These are phyloP conservation scores for Aspergillus conjunctus DNA, from an alignment of 495 filamentous ascomycete genomes.

Conservation along the genomic window DNA sequence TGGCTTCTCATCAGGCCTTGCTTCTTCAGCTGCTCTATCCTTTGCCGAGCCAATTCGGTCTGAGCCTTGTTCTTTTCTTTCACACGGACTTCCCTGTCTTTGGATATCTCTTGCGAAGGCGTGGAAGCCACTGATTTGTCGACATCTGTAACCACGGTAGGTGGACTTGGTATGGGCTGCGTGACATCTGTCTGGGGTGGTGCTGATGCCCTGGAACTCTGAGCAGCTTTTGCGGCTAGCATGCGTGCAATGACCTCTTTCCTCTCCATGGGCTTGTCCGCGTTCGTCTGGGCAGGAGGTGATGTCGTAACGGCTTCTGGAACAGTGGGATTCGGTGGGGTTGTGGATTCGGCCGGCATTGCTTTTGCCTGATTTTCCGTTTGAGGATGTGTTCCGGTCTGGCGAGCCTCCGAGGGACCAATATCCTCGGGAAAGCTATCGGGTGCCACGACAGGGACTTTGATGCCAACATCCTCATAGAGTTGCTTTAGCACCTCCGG, in stretches of 20 bases:
- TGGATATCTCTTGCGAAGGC: constrained; percentile 20
- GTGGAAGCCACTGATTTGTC: constrained; percentile 13
- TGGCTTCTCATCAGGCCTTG: constrained; percentile 41
- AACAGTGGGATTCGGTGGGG: background rate
- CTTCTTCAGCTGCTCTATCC: constrained; percentile 54
- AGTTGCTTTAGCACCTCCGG: constrained; percentile 60
- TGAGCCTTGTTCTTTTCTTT: constrained; percentile 59
- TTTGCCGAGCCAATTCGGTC: constrained; percentile 54
- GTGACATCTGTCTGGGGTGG: constrained; percentile 23
- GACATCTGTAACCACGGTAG: constrained; percentile 10
- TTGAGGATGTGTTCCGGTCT: background rate
- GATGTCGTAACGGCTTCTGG: constrained; percentile 15
- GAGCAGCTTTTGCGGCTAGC: constrained; percentile 60
- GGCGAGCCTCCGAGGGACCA: background rate
- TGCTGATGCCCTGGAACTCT: constrained; percentile 26
- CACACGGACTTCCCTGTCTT: constrained; percentile 34
- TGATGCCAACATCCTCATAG: constrained; percentile 66
- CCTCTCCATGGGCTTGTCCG: constrained; percentile 61
- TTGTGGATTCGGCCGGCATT: background rate
- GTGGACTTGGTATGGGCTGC: constrained; percentile 26
- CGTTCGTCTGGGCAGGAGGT: constrained; percentile 23
- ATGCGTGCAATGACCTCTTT: constrained; percentile 77
- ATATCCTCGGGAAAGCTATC: background rate
- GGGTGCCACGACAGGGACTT: constrained; percentile 27
- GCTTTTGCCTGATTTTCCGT: background rate